These are phyloP conservation scores for Aquilaria sinensis DNA, from an alignment of 345 rosid genomes.

Conservation along the genomic window DNA sequence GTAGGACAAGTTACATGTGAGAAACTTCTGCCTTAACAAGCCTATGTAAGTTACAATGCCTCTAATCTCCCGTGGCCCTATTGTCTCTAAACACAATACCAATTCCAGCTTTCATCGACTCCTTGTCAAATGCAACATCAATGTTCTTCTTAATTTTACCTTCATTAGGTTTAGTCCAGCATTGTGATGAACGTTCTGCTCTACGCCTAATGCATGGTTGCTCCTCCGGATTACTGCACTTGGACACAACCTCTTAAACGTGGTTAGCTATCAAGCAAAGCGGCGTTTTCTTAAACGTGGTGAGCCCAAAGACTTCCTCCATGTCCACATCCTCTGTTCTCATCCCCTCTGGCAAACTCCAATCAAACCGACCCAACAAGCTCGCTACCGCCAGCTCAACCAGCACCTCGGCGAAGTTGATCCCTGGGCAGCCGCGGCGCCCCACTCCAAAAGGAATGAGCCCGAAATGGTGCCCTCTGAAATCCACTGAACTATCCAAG, in stretches of 20 bases:
- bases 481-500: constrained; percentile 32
- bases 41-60: too few relatives aligned
- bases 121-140: too few relatives aligned
- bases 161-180: too few relatives aligned
- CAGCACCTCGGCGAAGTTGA: constrained; percentile 25
- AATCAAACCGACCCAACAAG: constrained; percentile 36
- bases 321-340: constrained; percentile 31
- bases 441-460: constrained; percentile 56
- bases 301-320: constrained; percentile 44
- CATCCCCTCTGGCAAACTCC: constrained; percentile 47
- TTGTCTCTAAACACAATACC: too few relatives aligned
- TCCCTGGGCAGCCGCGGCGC: constrained; percentile 61
- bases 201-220: too few relatives aligned
- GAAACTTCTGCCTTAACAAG: too few relatives aligned
- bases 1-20: too few relatives aligned
- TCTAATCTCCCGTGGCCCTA: too few relatives aligned
- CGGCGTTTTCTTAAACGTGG: constrained; percentile 39
- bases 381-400: constrained; percentile 43
- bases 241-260: not conserved
- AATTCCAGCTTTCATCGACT: too few relatives aligned
- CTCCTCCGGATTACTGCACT: too few relatives aligned
- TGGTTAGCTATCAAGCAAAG: constrained; percentile 26
- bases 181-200: too few relatives aligned
- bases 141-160: too few relatives aligned
- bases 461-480: constrained; percentile 43